A percentile compares a stretch with the other conserved stretches of the same genome.
Evolutionary conservation across 1,284 basidiomycete genomes (phyloP).

Genomic region (Austropuccinia psidii): DNA sequence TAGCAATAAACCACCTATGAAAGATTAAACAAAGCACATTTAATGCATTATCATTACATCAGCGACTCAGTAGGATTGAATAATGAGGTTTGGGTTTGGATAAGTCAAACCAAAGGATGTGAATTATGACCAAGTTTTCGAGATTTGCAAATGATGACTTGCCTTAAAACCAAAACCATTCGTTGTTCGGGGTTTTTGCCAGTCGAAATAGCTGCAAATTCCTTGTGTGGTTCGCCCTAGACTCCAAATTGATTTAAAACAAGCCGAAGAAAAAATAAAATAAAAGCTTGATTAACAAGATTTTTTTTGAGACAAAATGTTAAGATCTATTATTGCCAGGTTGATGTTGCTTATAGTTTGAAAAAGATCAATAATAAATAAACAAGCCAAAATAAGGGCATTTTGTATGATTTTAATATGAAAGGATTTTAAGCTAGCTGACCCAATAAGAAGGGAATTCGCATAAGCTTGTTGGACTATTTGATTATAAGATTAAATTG

Average conservation of each 20-base stretch:
- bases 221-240: constrained; percentile 47
- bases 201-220: constrained; percentile 42
- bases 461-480: constrained; percentile 38
- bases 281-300: constrained; percentile 46
- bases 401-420: too few relatives aligned
- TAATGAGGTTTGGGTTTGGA: background rate
- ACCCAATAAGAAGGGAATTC: constrained; percentile 45
- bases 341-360: background rate
- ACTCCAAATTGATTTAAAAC: background rate
- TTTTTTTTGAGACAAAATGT: background rate
- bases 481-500: background rate
- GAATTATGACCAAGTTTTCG: background rate
- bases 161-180: constrained; percentile 40
- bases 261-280: constrained; percentile 70
- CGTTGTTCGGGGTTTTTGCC: constrained; percentile 46
- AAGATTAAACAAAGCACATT: background rate
- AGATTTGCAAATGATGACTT: background rate
- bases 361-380: background rate
- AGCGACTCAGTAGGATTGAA: background rate
- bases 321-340: background rate
- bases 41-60: too few relatives aligned
- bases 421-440: too few relatives aligned
- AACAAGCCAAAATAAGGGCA: background rate
- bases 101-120: background rate
- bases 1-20: constrained; percentile 44